Percentiles rank a stretch among this genome's conserved stretches.
These are phyloP conservation scores for Aspergillus pseudoterreus DNA, from an alignment of 2,329 filamentous ascomycete genomes.

Conservation along the genomic window DNA sequence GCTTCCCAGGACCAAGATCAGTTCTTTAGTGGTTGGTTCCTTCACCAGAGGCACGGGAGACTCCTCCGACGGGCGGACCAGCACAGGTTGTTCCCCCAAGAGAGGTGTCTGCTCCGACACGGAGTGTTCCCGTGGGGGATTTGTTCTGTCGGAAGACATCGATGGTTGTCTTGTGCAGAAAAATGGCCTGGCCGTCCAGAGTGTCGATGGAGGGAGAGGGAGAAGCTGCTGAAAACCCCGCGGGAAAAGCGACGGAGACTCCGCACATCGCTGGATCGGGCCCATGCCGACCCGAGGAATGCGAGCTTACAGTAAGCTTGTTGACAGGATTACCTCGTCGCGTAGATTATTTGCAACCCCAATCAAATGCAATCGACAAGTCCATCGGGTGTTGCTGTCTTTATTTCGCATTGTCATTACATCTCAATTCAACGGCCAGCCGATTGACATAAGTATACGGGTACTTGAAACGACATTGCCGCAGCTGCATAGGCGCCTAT, in stretches of 20 bases:
- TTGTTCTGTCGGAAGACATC: slow-evolving; percentile 11
- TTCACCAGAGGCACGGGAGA: slow-evolving; percentile 28
- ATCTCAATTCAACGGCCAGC: background rate
- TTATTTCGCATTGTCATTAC: no score
- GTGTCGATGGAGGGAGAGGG: no score
- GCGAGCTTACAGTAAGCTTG: no score
- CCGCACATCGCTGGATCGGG: no score
- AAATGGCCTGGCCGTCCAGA: no score
- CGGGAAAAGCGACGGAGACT: no score
- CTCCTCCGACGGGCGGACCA: slow-evolving; percentile 3
- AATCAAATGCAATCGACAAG: no score
- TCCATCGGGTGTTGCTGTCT: no score
- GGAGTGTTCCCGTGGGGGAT: slow-evolving; percentile 4
- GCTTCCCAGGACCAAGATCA: slow-evolving; percentile 48
- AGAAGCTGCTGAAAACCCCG: no score
- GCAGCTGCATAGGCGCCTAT: background rate
- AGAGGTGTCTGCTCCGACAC: slow-evolving; percentile 32
- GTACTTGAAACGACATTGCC: background rate
- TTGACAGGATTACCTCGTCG: no score
- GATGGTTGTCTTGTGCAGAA: background rate
- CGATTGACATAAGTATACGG: background rate
- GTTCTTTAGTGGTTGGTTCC: slow-evolving; percentile 45
- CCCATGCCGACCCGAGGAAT: no score
- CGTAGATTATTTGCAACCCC: no score
- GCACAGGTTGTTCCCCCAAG: slow-evolving; percentile 19